Evolutionary conservation across 441 rosid genomes (phyloP), one percentile per base, ranked within the genome.

Genomic region (Manihot esculenta): DNA sequence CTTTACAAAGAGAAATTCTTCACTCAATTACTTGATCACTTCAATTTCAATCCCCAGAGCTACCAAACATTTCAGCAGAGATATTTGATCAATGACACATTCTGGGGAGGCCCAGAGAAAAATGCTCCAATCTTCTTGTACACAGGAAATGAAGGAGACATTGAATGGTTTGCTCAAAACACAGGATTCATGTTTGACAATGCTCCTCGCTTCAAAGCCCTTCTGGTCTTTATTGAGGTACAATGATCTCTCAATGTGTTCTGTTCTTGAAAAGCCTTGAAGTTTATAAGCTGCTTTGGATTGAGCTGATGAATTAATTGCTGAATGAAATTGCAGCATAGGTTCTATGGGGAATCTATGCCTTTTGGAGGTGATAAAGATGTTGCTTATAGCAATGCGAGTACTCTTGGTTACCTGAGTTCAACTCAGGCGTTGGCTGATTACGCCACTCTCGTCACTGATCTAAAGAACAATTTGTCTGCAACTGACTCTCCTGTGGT

Each of bases 151-250:
- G 90, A 87, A 86, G 90, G 90, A 10, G 75, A 79, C 1, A 83
- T 87, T 38, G 92, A 89, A 47, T 87, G 90, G 92, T 85, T 87
- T 59, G 73, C 90, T 1, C 85, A 85, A 18, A 89, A 87, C 75
- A 85, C 87, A 0, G 90, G 92, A 2, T 85, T 87, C 77, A 74
- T 89, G 88, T 80, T 72, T 58, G 89, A 87, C 20, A 72, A 27
- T 10, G 91, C 92, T 0, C 89, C 90, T 0, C 55, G 38, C 11
- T 87, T 89, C 78, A 69, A 84, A 17, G 91, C 94, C 70, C 91
- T 85, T 72, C 79, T 85, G n/a, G 85, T 89, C 59, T 87, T 87
- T 76, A 77, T 89, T 14, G 94, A 87, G 94, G 89, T 87, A 35
- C 7, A 35, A 6, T 2, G 41, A 35, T 35, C 41, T 35, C 41